Base-by-base conservation (phyloP, 768 basidiomycete genomes). In the Boletus reticulatus region DNA sequence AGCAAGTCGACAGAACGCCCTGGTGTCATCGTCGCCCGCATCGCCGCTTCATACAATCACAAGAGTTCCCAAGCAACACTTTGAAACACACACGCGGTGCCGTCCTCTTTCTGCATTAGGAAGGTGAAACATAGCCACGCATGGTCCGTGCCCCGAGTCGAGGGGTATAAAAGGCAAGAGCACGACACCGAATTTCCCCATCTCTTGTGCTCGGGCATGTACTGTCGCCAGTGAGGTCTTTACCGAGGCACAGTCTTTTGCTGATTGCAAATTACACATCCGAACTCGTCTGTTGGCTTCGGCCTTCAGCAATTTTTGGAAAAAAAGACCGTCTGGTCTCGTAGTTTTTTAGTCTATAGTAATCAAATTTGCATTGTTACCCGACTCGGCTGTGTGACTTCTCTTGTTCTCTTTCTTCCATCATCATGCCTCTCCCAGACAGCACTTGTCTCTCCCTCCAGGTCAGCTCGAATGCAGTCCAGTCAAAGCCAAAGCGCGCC, bases 201-300 rank as follows among this genome's bases (percentile, higher is more conserved):
- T 86, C 86, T 88, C 87, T 92, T 92, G 89, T 91, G 88, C 88
- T 90, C 87, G 89, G 88, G 88, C 87, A 88, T 84, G 88, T 85
- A 89, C 87, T 88, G 86, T 89, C 87, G 86, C 84, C 85, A 88
- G 89, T 92, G 90, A 92, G 88, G 90, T 92, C 80, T 84, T 78
- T 88, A 92, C 89, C 87, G 90, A 92, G 88, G 84, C 86, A 87
- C 85, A 89, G 88, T 89, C 82, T 78, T 89, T 92, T 90, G 89
- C 88, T 92, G 86, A 87, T 92, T 92, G 89, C 89, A 92, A 92
- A 92, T 89, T 91, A 90, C 81, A 89, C 88, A 92, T 92, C 89
- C 89, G 88, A 89, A 91, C 88, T 73, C 88, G 87, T 91, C 88
- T 87, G 82, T 84, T 71, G 80, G 87, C 87, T 90, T 88, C 78